These are phyloP conservation scores for Colletotrichum cuscutae DNA, from an alignment of 2,329 filamentous ascomycete species.

Conservation along the genomic window DNA sequence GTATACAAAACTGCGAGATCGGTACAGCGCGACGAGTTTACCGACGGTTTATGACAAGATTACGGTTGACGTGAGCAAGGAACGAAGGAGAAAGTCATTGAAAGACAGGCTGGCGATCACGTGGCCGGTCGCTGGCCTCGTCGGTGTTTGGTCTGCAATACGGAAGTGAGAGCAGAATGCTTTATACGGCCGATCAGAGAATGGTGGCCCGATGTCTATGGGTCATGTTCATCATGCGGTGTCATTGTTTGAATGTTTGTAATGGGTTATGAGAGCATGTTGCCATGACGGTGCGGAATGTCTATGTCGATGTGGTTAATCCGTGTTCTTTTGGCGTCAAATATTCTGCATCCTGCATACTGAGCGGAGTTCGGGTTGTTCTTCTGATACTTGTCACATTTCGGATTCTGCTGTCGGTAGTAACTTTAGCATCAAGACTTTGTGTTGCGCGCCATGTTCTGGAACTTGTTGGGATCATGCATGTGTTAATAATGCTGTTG, in stretches of 20 bases:
- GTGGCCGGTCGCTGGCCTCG: slow-evolving; percentile 32
- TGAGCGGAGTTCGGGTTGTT: neutral
- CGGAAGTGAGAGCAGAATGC: slow-evolving; percentile 4
- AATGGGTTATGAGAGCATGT: neutral
- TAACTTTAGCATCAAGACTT: neutral
- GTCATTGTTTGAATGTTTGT: neutral
- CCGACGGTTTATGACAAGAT: slow-evolving; percentile 77
- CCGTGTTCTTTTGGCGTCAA: neutral
- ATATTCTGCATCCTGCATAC: neutral
- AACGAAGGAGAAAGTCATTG: slow-evolving; percentile 6
- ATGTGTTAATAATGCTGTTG: slow-evolving; percentile 3
- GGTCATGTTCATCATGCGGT: neutral
- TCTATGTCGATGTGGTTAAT: neutral
- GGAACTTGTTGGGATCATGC: slow-evolving; percentile 11
- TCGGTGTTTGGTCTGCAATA: slow-evolving; percentile 33
- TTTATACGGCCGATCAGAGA: neutral
- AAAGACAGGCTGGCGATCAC: slow-evolving; percentile 22
- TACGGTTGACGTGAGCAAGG: slow-evolving; percentile 49
- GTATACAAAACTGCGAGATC: slow-evolving; percentile 66
- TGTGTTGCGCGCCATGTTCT: neutral
- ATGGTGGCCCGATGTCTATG: neutral
- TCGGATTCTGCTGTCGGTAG: neutral
- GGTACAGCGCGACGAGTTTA: slow-evolving; percentile 68
- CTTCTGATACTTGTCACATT: neutral
- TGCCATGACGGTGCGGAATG: neutral